phyloP scores from a whole-genome alignment of 495 filamentous ascomycete species.

The Penicillium turbatum region DNA sequence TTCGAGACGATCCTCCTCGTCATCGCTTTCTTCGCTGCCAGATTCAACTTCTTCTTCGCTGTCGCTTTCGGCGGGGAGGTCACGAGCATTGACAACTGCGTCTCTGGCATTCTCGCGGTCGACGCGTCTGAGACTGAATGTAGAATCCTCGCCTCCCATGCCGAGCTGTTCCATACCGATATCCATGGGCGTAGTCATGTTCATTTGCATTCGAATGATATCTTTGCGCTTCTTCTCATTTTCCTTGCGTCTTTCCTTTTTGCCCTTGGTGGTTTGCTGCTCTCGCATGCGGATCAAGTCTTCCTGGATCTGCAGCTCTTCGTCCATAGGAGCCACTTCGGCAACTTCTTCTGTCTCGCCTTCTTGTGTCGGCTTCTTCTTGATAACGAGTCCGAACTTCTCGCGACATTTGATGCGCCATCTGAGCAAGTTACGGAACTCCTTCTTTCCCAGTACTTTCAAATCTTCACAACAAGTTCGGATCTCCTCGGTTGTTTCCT shows the following conservation, averaged over 20 bases:
- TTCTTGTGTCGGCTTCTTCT: slow-evolving; percentile 48
- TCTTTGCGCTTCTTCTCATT: slow-evolving; percentile 90
- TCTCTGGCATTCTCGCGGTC: slow-evolving; percentile 68
- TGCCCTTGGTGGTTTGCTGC: slow-evolving; percentile 66
- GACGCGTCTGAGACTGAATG: slow-evolving; percentile 76
- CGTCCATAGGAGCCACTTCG: slow-evolving; percentile 83
- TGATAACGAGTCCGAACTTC: slow-evolving; percentile 79
- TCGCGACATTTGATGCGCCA: slow-evolving; percentile 91
- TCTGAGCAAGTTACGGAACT: slow-evolving; percentile 87
- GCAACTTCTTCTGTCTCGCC: slow-evolving; percentile 70
- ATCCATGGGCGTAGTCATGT: slow-evolving; percentile 94
- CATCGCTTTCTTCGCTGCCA: slow-evolving; percentile 62
- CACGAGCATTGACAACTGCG: slow-evolving; percentile 72
- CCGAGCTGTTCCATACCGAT: slow-evolving; percentile 92
- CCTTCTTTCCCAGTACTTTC: slow-evolving; percentile 85
- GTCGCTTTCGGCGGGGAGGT: slow-evolving; percentile 54
- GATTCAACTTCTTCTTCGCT: slow-evolving; percentile 57
- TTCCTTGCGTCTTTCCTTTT: slow-evolving; percentile 72
- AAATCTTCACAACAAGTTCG: slow-evolving; percentile 80
- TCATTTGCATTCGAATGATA: slow-evolving; percentile 88
- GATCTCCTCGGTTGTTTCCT: slow-evolving; percentile 92
- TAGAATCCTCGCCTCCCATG: slow-evolving; percentile 66
- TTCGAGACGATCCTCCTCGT: slow-evolving; percentile 78
- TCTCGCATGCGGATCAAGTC: slow-evolving; percentile 78
- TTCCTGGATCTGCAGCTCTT: slow-evolving; percentile 84